phyloP scores from a whole-genome alignment of 1,284 basidiomycete species.

The Puccinia triticina region DNA sequence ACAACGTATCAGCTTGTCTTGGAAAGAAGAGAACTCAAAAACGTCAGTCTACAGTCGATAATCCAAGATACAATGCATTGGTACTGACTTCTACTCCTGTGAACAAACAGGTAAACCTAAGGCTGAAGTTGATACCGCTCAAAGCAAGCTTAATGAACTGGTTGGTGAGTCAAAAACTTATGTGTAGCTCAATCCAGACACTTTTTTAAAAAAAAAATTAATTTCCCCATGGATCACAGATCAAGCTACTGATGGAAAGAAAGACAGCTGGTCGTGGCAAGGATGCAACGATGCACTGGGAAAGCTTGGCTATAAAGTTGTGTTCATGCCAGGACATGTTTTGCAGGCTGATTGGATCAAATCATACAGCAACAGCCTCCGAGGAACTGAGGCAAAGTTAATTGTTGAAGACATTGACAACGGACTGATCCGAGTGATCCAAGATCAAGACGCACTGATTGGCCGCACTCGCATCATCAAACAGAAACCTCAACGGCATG shows the following conservation, averaged over 20 bases:
- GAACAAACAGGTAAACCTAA: not conserved
- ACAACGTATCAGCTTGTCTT: not conserved
- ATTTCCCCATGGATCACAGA: not conserved
- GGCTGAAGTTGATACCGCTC: not conserved
- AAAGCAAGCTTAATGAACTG: not conserved
- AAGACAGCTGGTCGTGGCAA: not conserved
- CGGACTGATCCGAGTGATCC: not conserved
- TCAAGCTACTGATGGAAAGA: not conserved
- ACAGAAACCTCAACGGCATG: too few relatives aligned
- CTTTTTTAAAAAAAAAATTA: not conserved
- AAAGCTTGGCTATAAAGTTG: slow-evolving; percentile 6
- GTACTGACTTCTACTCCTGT: not conserved
- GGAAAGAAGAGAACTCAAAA: not conserved
- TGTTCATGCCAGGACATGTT: not conserved
- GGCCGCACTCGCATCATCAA: not conserved
- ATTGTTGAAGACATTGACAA: not conserved
- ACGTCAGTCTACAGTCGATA: not conserved
- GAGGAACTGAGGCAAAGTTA: not conserved
- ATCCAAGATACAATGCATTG: not conserved
- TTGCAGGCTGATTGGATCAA: not conserved
- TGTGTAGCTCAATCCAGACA: not conserved
- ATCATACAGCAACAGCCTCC: not conserved
- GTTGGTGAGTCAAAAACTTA: not conserved
- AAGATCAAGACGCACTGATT: not conserved
- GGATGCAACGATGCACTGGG: slow-evolving; percentile 10